Conservation (phyloP, 441 rosid genomes). For the Gossypium gossypioides region DNA sequence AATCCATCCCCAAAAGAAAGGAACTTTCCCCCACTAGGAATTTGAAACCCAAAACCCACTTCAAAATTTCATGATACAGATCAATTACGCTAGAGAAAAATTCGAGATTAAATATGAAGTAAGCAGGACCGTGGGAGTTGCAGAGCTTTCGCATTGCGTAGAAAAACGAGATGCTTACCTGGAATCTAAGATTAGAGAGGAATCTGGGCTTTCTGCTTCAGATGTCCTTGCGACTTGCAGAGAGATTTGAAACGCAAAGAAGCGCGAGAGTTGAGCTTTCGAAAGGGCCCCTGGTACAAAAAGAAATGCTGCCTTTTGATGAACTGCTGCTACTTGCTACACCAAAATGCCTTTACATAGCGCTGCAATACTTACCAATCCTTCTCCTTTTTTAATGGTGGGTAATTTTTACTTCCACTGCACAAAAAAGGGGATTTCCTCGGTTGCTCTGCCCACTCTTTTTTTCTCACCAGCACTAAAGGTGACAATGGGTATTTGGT, state of each 20-base stretch:
- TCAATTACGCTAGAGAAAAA: neutral
- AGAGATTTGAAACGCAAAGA: neutral
- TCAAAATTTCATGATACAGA: slow-evolving; percentile 1
- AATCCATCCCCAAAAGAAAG: neutral
- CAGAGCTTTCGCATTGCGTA: neutral
- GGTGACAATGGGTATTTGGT: neutral
- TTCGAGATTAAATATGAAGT: neutral
- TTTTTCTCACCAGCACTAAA: neutral
- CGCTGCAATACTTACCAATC: too few species aligned
- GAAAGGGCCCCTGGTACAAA: neutral
- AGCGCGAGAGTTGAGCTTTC: neutral
- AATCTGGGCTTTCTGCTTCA: neutral
- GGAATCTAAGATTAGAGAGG: neutral
- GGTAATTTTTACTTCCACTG: too few species aligned
- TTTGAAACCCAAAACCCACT: neutral
- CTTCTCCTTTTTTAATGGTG: too few species aligned
- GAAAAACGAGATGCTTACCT: neutral
- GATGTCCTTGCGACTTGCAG: neutral
- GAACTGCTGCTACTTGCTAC: neutral
- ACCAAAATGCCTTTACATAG: neutral
- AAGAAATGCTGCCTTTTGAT: neutral
- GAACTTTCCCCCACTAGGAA: neutral
- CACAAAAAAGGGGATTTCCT: neutral
- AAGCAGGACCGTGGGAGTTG: neutral
- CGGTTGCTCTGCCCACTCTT: neutral